phyloP scores from a whole-genome alignment of 2,329 filamentous ascomycete genomes.

The Blastomyces silverae region DNA sequence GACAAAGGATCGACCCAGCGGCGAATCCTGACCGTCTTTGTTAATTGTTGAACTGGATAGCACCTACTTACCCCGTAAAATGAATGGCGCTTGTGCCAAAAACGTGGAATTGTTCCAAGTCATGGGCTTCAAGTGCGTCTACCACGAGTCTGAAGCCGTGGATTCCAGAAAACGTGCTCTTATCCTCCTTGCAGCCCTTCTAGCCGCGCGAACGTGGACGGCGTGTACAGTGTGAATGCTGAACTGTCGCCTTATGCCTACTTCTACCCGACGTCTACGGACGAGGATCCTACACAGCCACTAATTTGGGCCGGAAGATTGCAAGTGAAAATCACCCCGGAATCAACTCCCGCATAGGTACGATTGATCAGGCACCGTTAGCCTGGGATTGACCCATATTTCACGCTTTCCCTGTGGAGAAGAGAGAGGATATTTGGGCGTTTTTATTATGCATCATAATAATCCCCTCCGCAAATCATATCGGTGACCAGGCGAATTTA shows the following conservation, averaged over 20 bases:
- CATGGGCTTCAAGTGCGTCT: constrained; percentile 2
- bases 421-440: background rate
- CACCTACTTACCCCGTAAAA: constrained; percentile 1
- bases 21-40: constrained; percentile 9
- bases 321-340: background rate
- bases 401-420: background rate
- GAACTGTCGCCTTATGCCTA: background rate
- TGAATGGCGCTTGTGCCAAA: constrained; percentile 4
- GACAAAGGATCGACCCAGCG: constrained; percentile 12
- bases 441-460: constrained; percentile 10
- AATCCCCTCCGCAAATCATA: constrained; percentile 12
- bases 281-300: background rate
- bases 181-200: constrained; percentile 3
- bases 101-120: constrained; percentile 3
- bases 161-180: constrained; percentile 11
- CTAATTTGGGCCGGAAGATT: background rate
- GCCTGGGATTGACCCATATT: background rate
- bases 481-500: constrained; percentile 4
- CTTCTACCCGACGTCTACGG: background rate
- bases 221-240: background rate
- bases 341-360: constrained; percentile 3
- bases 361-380: constrained; percentile 10
- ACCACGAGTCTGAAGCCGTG: background rate
- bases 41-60: constrained; percentile 6
- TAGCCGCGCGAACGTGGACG: constrained; percentile 4